Evolutionary conservation across 1,284 basidiomycete species (phyloP).

Genomic region (Boletus albobrunnescens): DNA sequence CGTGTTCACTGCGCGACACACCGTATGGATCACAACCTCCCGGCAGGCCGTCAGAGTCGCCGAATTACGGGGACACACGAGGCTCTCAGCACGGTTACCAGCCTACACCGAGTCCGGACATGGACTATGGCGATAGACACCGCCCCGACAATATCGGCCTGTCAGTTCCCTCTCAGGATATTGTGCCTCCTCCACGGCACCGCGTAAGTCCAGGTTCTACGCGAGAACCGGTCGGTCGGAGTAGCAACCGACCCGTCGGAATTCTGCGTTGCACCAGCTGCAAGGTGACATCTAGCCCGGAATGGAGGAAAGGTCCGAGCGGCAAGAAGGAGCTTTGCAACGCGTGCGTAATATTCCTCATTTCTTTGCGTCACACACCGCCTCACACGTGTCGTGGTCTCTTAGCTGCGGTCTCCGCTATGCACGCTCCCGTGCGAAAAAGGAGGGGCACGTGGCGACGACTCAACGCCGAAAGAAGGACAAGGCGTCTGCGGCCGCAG

Average conservation of each 20-base stretch:
- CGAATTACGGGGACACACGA: constrained; percentile 28
- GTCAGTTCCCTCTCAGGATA: constrained; percentile 36
- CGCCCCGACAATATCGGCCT: constrained; percentile 29
- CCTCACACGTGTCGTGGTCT: constrained; percentile 27
- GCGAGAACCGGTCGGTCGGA: constrained; percentile 26
- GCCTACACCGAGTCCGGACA: constrained; percentile 40
- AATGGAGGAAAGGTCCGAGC: constrained; percentile 90
- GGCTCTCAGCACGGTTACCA: constrained; percentile 34
- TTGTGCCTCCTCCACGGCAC: constrained; percentile 63
- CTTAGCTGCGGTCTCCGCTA: constrained; percentile 74
- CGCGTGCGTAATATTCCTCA: constrained; percentile 58
- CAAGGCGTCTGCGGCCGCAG: constrained; percentile 22
- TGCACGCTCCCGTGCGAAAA: constrained; percentile 78
- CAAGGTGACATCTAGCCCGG: constrained; percentile 80
- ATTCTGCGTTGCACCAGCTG: constrained; percentile 78
- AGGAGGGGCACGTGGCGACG: constrained; percentile 53
- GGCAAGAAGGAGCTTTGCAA: constrained; percentile 93
- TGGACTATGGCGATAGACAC: constrained; percentile 38
- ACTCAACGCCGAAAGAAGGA: constrained; percentile 47
- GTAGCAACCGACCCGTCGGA: constrained; percentile 67
- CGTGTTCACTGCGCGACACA: constrained; percentile 31
- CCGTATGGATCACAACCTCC: constrained; percentile 26
- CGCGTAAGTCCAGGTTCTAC: constrained; percentile 45
- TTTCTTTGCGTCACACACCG: constrained; percentile 12
- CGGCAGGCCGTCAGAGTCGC: constrained; percentile 22